Conservation (phyloP, 108 stramenopile genomes). For the Schizochytrium sp. region DNA sequence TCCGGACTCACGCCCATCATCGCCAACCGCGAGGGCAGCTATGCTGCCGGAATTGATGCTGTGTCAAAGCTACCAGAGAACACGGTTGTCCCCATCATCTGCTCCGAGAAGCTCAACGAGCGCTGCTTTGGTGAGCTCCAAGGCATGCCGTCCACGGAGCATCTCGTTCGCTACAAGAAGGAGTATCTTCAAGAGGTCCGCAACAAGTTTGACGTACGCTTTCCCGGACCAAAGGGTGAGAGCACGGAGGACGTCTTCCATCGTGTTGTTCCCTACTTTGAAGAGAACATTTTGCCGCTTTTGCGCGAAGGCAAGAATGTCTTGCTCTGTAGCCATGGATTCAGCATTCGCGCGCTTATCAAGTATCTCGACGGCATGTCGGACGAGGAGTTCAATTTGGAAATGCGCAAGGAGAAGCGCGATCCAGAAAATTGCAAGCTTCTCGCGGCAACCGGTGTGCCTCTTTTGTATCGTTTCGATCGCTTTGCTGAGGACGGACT, state of each 20-base stretch:
- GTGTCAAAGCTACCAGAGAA: conserved; percentile 59
- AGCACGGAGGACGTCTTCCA: conserved; percentile 77
- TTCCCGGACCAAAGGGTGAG: conserved; percentile 47
- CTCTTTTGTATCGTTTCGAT: conserved; percentile 84
- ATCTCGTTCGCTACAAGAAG: conserved; percentile 86
- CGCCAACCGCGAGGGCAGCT: not conserved
- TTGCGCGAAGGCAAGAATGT: conserved; percentile 85
- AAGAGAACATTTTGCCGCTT: conserved; percentile 67
- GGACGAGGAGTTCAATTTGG: conserved; percentile 67
- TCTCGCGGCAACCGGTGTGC: conserved; percentile 59
- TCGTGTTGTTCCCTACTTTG: conserved; percentile 86
- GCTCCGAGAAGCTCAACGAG: conserved; percentile 86
- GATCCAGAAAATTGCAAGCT: conserved; percentile 14
- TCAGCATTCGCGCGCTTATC: conserved; percentile 93
- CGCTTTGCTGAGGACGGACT: conserved; percentile 42
- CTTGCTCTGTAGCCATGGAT: conserved; percentile 96
- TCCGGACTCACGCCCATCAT: not conserved
- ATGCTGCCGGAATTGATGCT: conserved; percentile 31
- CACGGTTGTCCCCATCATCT: conserved; percentile 81
- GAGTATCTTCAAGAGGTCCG: conserved; percentile 64
- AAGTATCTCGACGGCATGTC: conserved; percentile 92
- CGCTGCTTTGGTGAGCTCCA: conserved; percentile 79
- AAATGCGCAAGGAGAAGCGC: conserved; percentile 14
- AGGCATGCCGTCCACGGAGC: conserved; percentile 94
- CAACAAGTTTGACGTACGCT: not conserved